Percentiles rank a stretch among this genome's conserved stretches.
Conservation (phyloP, 306 rosid genomes). For the Prunus kanzakura region DNA sequence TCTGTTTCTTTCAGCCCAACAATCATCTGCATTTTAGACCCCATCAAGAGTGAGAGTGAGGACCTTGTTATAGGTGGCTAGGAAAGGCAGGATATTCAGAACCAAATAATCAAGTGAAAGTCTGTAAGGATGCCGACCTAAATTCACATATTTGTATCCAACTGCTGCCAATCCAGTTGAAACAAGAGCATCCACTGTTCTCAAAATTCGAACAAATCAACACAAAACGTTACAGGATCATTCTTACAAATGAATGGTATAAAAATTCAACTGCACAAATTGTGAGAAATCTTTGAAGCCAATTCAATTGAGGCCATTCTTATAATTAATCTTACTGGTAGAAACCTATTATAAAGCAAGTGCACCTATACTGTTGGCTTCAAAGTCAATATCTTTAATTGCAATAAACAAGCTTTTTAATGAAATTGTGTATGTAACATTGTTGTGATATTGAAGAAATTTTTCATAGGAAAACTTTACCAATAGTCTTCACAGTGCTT, state of each 20-base stretch:
- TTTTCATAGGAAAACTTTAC: background rate
- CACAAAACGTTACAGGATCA: no score
- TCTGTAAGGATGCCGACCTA: background rate
- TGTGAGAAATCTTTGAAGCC: no score
- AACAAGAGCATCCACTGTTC: conserved; percentile 25
- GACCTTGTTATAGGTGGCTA: no score
- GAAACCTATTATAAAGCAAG: no score
- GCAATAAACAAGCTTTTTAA: no score
- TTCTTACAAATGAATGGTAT: no score
- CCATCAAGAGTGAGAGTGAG: background rate
- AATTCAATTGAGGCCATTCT: no score
- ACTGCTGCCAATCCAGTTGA: conserved; percentile 32
- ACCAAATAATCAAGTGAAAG: background rate
- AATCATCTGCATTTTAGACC: conserved; percentile 14
- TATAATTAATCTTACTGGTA: no score
- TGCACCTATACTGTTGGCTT: no score
- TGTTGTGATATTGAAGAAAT: no score
- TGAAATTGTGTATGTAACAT: background rate
- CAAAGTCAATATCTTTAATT: no score
- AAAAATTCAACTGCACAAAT: no score
- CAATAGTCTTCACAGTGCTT: conserved; percentile 17
- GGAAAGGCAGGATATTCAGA: background rate
- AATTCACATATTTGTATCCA: conserved; percentile 27
- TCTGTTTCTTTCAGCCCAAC: conserved; percentile 22
- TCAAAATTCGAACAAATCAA: background rate